Percentiles rank a stretch among this genome's conserved stretches.
phyloP scores from a whole-genome alignment of 768 basidiomycete species.

The Suillus spraguei region DNA sequence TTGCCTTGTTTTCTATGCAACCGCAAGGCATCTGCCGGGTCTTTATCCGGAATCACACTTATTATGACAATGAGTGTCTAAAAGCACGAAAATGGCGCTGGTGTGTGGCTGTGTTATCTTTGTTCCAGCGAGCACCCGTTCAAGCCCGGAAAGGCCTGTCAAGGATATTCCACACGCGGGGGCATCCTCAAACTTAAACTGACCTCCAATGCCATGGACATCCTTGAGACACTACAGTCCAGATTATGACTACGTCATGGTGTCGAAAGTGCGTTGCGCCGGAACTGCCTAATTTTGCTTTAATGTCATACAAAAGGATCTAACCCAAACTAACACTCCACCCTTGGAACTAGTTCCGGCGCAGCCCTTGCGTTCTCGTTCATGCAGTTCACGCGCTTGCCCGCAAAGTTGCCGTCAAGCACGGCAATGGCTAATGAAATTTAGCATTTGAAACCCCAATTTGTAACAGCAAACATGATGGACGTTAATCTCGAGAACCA shows the following conservation, averaged over 20 bases:
- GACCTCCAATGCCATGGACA: neutral
- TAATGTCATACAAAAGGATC: neutral
- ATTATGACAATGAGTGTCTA: neutral
- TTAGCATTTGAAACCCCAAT: neutral
- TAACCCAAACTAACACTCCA: too few species aligned
- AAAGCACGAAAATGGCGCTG: neutral
- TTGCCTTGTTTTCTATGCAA: too few species aligned
- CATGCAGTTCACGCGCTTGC: neutral
- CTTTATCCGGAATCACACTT: too few species aligned
- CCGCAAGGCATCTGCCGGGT: neutral
- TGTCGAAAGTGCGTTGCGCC: too few species aligned
- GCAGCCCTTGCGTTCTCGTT: neutral
- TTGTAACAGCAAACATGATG: too few species aligned
- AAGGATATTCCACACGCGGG: slow-evolving; percentile 25
- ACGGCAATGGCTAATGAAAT: neutral
- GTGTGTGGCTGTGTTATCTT: slow-evolving; percentile 28
- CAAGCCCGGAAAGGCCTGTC: slow-evolving; percentile 23
- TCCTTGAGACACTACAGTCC: neutral
- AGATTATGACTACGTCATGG: neutral
- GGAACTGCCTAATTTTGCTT: neutral
- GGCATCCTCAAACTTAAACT: neutral
- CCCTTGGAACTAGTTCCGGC: neutral
- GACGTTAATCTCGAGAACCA: neutral
- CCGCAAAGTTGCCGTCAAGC: neutral
- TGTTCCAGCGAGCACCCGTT: slow-evolving; percentile 26